phyloP scores from a whole-genome alignment of 2,329 filamentous ascomycete species.

The Didymella glomerata region DNA sequence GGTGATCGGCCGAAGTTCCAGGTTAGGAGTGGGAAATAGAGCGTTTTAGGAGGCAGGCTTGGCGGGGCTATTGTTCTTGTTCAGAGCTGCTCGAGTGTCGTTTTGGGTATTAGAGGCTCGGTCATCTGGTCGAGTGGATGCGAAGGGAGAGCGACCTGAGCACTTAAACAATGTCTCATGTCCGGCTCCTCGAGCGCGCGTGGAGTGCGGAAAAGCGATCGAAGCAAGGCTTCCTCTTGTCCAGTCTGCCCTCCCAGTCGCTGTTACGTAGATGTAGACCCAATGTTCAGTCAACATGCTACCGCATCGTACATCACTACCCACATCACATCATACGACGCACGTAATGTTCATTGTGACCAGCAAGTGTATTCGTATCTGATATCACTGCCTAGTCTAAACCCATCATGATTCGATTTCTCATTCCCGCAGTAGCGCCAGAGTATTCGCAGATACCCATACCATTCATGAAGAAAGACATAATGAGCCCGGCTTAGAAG shows the following conservation, averaged over 20 bases:
- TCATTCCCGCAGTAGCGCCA: constrained; percentile 51
- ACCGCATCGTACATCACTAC: constrained; percentile 10
- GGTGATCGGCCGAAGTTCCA: constrained; percentile 50
- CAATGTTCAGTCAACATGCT: background rate
- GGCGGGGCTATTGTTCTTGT: background rate
- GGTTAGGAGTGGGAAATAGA: constrained; percentile 38
- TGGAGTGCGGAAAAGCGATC: background rate
- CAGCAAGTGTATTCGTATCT: constrained; percentile 47
- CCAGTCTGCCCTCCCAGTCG: background rate
- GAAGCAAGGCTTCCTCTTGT: background rate
- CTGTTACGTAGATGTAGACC: background rate
- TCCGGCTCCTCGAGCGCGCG: background rate
- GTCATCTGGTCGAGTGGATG: background rate
- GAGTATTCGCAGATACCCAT: constrained; percentile 34
- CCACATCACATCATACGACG: constrained; percentile 1
- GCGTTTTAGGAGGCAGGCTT: background rate
- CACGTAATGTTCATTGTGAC: constrained; percentile 35
- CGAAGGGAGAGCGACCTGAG: background rate
- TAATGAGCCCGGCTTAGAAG: constrained; percentile 35
- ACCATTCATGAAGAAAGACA: constrained; percentile 25
- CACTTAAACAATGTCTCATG: background rate
- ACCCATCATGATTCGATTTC: constrained; percentile 46
- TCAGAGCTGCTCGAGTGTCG: background rate
- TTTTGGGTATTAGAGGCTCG: background rate
- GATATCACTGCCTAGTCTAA: constrained; percentile 49